Percentiles rank a stretch among this genome's conserved stretches.
These are phyloP conservation scores for Lactifluus piperatus DNA, from an alignment of 768 basidiomycete genomes.

Conservation along the genomic window DNA sequence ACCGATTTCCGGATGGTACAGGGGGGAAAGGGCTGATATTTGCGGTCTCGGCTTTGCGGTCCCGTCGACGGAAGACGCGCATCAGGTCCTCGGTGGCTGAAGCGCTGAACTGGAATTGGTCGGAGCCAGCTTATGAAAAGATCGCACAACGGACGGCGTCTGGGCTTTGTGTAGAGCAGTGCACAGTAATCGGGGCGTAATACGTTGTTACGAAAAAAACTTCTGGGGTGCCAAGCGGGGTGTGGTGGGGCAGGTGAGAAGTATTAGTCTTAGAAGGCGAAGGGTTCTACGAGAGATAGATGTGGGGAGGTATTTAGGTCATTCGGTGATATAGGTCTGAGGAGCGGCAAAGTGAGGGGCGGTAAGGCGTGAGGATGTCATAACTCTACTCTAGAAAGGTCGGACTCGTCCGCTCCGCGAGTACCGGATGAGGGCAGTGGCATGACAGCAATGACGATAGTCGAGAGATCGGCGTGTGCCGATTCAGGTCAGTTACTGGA, in stretches of 20 bases:
- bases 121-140: background rate
- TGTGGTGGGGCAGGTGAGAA: background rate
- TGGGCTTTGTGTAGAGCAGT: no score
- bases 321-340: background rate
- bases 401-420: no score
- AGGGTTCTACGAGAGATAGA: background rate
- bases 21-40: background rate
- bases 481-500: no score
- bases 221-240: background rate
- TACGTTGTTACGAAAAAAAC: background rate
- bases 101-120: background rate
- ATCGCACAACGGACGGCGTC: background rate
- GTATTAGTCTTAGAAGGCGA: background rate
- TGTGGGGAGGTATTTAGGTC: background rate
- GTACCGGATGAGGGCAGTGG: no score
- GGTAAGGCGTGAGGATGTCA: background rate
- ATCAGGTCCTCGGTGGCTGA: background rate
- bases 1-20: background rate
- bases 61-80: background rate
- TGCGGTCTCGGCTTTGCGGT: background rate
- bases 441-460: no score
- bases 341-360: slow-evolving; percentile 5
- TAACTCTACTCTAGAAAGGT: no score
- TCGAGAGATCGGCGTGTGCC: no score
- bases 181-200: background rate